Evolutionary conservation across 768 basidiomycete genomes (phyloP).

Genomic region (Chalciporus sphaerocephalus): DNA sequence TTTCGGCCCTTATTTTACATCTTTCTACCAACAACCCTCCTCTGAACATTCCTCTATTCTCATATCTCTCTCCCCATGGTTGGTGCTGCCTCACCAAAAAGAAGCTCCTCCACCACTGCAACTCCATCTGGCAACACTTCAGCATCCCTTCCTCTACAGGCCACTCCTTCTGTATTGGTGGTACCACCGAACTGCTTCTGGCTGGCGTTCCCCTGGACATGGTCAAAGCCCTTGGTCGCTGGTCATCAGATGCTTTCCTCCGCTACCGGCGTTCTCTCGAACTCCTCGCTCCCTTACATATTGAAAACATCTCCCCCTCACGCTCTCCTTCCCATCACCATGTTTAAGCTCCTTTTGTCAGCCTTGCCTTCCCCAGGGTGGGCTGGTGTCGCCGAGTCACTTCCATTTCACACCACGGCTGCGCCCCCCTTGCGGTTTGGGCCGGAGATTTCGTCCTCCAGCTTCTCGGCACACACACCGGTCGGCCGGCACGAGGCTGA

Average conservation of each 20-base stretch:
- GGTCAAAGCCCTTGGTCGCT: slow-evolving; percentile 28
- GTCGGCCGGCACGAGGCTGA: too few species aligned
- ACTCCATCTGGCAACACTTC: slow-evolving; percentile 19
- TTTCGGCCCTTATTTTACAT: slow-evolving; percentile 13
- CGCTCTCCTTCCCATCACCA: too few species aligned
- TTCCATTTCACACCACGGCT: too few species aligned
- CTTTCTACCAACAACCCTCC: slow-evolving; percentile 4
- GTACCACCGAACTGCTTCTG: slow-evolving; percentile 29
- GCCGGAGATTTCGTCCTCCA: too few species aligned
- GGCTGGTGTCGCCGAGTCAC: too few species aligned
- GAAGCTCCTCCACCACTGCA: slow-evolving; percentile 22
- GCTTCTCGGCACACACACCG: too few species aligned
- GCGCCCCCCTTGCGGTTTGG: too few species aligned
- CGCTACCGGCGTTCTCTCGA: slow-evolving; percentile 29
- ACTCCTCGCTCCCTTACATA: too few species aligned
- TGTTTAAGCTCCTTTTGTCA: too few species aligned
- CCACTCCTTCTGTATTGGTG: slow-evolving; percentile 35
- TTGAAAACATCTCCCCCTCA: too few species aligned
- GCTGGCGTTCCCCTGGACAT: slow-evolving; percentile 31
- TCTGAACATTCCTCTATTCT: background rate
- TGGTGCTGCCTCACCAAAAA: slow-evolving; percentile 10
- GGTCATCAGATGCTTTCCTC: slow-evolving; percentile 34
- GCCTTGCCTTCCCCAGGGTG: too few species aligned
- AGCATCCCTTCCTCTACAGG: slow-evolving; percentile 16
- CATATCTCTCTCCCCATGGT: background rate